These are phyloP conservation scores for Saccharomyces jurei DNA, from an alignment of 805 yeast species.

Conservation along the genomic window DNA sequence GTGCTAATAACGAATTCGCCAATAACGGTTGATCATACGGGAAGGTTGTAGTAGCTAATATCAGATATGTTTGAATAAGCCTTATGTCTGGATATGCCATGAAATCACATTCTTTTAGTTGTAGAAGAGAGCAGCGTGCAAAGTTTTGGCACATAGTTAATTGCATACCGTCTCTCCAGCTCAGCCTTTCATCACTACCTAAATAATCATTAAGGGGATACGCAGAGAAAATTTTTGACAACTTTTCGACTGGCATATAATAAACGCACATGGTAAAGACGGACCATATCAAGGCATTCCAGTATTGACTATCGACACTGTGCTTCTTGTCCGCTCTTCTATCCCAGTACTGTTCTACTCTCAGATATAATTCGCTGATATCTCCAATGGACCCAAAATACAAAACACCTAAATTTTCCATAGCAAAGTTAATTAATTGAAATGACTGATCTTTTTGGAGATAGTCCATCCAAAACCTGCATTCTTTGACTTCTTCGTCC, in stretches of 20 bases:
- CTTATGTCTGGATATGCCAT: slow-evolving; percentile 22
- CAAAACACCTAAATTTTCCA: slow-evolving; percentile 27
- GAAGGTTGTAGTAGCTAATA: slow-evolving; percentile 23
- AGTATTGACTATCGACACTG: slow-evolving; percentile 19
- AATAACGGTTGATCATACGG: slow-evolving; percentile 7
- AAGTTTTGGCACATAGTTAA: slow-evolving; percentile 11
- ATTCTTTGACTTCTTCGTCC: slow-evolving; percentile 5
- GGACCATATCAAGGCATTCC: slow-evolving; percentile 26
- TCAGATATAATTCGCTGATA: slow-evolving; percentile 21
- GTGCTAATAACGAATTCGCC: slow-evolving; percentile 16
- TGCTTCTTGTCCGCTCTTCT: slow-evolving; percentile 9
- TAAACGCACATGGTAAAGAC: slow-evolving; percentile 22
- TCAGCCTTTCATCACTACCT: slow-evolving; percentile 3
- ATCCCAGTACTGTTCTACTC: slow-evolving; percentile 20
- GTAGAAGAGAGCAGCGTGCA: slow-evolving; percentile 10
- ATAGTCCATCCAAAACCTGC: slow-evolving; percentile 10
- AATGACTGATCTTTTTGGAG: slow-evolving; percentile 16
- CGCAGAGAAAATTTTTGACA: slow-evolving; percentile 7
- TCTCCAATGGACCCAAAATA: slow-evolving; percentile 29
- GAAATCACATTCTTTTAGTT: slow-evolving; percentile 15
- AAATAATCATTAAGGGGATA: slow-evolving; percentile 5
- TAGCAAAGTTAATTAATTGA: slow-evolving; percentile 22
- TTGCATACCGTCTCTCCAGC: slow-evolving; percentile 14
- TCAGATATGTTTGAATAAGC: slow-evolving; percentile 19
- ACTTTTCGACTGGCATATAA: slow-evolving; percentile 18